Base-by-base conservation (phyloP, 768 basidiomycete genomes). In the Melanogaster broomeanus region DNA sequence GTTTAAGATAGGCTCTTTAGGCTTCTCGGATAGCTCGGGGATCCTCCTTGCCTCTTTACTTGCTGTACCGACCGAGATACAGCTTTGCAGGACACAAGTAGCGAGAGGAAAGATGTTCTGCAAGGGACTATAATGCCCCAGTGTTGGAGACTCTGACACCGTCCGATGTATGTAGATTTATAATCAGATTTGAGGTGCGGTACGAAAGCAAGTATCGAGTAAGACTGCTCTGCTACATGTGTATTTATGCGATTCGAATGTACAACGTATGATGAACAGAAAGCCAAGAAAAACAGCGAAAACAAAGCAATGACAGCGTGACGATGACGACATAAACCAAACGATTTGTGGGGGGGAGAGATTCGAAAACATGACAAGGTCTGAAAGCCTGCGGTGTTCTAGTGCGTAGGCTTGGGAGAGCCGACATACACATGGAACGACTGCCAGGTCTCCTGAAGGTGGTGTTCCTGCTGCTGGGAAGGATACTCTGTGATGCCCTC, bases 1-100 rank as follows among this genome's bases (percentile, higher is more conserved):
- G 71, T 94, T 93, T 72, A 85, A 84, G 76, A 95, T 96, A 48
- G 92, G 92, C 6, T 88, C 88, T 3, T 85, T 96, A 40, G 93
- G 93, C 1, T 87, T 94, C 52, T 77, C 90, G 6, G 93, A 95
- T 65, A 87, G 86, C 24, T 76, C 81, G 15, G 92, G 92, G 0
- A 92, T 82, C 49, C 58, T 82, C 27, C 44, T 73, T 7, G 77
- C 76, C 0, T 61, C 69, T 7, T 37, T 78, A 4, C 55, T 77
- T 24, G 69, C 77, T 2, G 70, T 75, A 28, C 75, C 75, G 12
- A 73, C 70, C 37, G 92, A 94, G 69, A 61, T 94, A 4, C 77
- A 73, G 53, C 76, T 94, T n/a, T 94, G 92, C 62, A 81, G 73
- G 53, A 77, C 77, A 8, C 93, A 95, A 64, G 80, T 85, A 1